A percentile compares a stretch with the other conserved stretches of the same genome.
These are phyloP conservation scores for Xylaria polymorpha DNA, from an alignment of 2,329 filamentous ascomycete genomes.

Conservation along the genomic window DNA sequence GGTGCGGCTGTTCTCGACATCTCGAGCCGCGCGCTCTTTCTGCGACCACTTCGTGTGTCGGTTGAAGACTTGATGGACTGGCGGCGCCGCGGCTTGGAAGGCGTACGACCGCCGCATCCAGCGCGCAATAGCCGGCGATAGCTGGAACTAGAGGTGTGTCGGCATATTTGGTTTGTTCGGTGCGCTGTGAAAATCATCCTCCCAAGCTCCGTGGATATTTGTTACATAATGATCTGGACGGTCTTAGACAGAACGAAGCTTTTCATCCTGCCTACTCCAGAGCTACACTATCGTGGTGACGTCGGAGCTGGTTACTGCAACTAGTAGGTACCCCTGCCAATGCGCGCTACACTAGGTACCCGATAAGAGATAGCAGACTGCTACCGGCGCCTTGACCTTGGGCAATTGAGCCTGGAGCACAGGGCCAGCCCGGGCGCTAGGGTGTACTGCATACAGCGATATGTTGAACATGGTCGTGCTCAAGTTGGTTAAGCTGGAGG, in stretches of 20 bases:
- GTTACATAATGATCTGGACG: conserved; percentile 44
- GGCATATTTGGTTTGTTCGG: conserved; percentile 39
- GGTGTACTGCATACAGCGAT: neutral
- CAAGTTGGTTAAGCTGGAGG: too few relatives aligned
- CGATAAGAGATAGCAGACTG: neutral
- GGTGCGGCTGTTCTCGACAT: conserved; percentile 77
- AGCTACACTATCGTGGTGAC: conserved; percentile 27
- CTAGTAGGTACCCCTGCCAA: neutral
- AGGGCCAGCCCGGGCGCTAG: too few relatives aligned
- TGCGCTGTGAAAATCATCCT: conserved; percentile 48
- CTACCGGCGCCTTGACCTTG: too few relatives aligned
- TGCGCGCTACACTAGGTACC: too few relatives aligned
- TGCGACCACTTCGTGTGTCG: conserved; percentile 87
- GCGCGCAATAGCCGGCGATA: conserved; percentile 28
- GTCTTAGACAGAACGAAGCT: conserved; percentile 22
- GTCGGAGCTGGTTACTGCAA: conserved; percentile 17
- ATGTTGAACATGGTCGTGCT: neutral
- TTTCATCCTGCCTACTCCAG: neutral
- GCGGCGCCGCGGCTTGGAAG: conserved; percentile 78
- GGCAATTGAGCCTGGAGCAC: too few relatives aligned
- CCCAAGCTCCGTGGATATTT: conserved; percentile 37
- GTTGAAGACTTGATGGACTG: conserved; percentile 92
- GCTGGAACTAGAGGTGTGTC: conserved; percentile 31
- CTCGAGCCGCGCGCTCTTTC: conserved; percentile 82
- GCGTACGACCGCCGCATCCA: conserved; percentile 72